Evolutionary conservation across 805 yeast genomes (phyloP), one percentile per base, ranked within the genome.

Genomic region (Komagataella phaffii): DNA sequence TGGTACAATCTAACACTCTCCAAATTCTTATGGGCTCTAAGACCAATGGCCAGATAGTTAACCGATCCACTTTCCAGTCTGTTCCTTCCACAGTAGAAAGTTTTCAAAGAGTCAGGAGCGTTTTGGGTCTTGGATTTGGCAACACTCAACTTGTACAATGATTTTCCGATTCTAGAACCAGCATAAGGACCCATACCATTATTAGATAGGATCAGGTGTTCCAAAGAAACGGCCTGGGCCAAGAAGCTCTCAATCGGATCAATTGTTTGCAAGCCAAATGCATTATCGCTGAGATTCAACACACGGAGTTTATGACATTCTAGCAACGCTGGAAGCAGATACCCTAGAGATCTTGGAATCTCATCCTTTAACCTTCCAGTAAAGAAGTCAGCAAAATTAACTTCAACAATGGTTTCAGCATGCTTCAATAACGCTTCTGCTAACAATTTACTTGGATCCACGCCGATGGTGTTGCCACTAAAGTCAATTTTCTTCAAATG

Each of bases 141-240:
- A 50, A 65, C 66, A 18, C 93, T 80, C 56, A 91, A 75, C 58
- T 77, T 75, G 69, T 73, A 87, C 48, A 93, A 76, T 3, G 96
- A 87, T 59, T 81, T 80, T 54, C 97, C 99, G 55, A 93, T 86
- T 64, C 96, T 79, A 53, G 91, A 84, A 60, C 99, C 99, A 0
- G 98, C 96, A 64, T 85, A 85, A 23, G 99, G 99, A 43, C 99
- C 99, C 81, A 93, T 84, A 52, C 99, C 99, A 66, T 93, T 93
- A 69, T 93, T 93, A 48, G 96, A 84, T 55, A 93, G 73, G 57
- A 88, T 82, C 65, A 93, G 76, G 64, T 93, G 96, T 67, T 87
- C 85, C 52, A 93, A 70, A 23, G 95, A 81, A 17, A 79, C 76
- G 43, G 91, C 95, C 59, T 83, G 74, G 10, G 86, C 71, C 53